phyloP scores from a whole-genome alignment of 164 flowering plant species.

The Cinnamomum micranthum region DNA sequence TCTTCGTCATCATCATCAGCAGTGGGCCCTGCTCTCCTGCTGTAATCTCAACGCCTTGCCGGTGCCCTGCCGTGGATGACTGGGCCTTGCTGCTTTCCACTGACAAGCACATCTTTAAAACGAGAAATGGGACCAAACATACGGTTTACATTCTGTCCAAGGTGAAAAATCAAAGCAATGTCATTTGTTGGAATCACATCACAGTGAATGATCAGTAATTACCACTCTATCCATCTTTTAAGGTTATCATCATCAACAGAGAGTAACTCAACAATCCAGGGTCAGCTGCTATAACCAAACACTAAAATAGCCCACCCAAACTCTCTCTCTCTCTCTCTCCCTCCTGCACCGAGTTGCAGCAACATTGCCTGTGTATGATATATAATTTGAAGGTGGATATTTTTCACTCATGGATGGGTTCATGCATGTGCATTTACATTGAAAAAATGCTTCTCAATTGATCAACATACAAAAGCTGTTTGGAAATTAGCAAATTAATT shows the following conservation, averaged over 20 bases:
- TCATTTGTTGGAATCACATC: neutral
- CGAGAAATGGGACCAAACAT: neutral
- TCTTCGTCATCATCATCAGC: neutral
- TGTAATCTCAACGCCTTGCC: neutral
- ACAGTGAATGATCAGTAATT: neutral
- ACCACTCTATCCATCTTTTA: neutral
- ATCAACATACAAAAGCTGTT: too few species aligned
- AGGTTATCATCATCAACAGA: neutral
- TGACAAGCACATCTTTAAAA: too few species aligned
- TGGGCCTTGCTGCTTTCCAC: neutral
- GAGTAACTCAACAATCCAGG: neutral
- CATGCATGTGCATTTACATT: too few species aligned
- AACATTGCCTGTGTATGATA: too few species aligned
- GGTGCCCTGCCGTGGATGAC: neutral
- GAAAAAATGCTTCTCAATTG: too few species aligned
- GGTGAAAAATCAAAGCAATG: neutral
- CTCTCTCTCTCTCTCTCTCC: too few species aligned
- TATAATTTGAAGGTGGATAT: too few species aligned
- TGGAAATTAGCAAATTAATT: too few species aligned
- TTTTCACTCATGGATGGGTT: too few species aligned
- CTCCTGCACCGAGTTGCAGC: too few species aligned
- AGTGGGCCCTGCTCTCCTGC: neutral
- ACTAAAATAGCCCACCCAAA: neutral
- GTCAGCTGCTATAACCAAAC: neutral
- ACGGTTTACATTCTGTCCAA: neutral